Evolutionary conservation across 179 eudicot genomes (phyloP).

Genomic region (Silene noctiflora): DNA sequence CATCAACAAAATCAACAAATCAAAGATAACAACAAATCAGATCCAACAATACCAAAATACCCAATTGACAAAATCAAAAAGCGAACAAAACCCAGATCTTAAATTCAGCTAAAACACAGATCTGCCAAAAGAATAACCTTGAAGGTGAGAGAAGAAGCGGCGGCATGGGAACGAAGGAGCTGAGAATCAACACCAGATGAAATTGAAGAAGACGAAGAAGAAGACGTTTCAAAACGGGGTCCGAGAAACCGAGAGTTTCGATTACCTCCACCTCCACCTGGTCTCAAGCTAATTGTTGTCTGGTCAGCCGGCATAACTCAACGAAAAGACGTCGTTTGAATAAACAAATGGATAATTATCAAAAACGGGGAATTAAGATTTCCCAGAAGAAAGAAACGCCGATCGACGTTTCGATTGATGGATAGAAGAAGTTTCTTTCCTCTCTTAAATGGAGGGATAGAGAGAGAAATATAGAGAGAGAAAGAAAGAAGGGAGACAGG

Average conservation of each 20-base stretch:
- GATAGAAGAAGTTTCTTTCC: background rate
- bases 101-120: conserved; percentile 18
- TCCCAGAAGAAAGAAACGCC: conserved; percentile 25
- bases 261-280: conserved; percentile 44
- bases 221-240: conserved; percentile 60
- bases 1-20: background rate
- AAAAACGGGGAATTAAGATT: background rate
- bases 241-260: conserved; percentile 56
- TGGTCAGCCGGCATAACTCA: conserved; percentile 93
- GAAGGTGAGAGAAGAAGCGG: conserved; percentile 38
- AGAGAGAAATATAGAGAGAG: background rate
- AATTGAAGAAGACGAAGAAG: conserved; percentile 34
- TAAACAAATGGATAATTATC: background rate
- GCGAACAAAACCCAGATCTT: conserved; percentile 20
- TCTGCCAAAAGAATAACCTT: conserved; percentile 43
- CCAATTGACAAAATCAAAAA: conserved; percentile 6
- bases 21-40: background rate
- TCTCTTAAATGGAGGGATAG: background rate
- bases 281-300: conserved; percentile 93
- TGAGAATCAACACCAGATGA: conserved; percentile 50
- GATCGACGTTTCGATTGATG: conserved; percentile 29
- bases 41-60: background rate
- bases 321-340: conserved; percentile 8
- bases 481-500: background rate
- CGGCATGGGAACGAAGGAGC: conserved; percentile 75